Percentiles rank a stretch among this genome's conserved stretches.
Conservation (phyloP, 805 yeast species). For the Ogataea saltuana region DNA sequence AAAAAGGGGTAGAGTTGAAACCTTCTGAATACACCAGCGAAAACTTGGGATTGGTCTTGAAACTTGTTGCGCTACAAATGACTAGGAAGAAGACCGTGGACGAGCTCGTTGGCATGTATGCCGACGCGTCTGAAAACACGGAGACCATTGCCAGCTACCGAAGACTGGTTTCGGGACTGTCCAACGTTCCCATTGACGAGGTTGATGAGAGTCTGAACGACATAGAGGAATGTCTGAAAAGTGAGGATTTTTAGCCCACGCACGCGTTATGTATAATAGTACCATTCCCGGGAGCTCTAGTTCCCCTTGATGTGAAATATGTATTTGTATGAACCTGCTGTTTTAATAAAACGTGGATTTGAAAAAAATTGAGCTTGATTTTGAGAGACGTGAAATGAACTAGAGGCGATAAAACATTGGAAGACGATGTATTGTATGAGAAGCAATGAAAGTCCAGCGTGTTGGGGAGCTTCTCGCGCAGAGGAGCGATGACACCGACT, state of each 20-base stretch:
- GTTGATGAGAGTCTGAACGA: constrained; percentile 69
- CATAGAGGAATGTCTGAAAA: constrained; percentile 40
- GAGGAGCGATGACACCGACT: too few relatives aligned
- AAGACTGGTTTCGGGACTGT: constrained; percentile 64
- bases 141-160: constrained; percentile 66
- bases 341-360: too few relatives aligned
- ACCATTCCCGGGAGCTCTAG: too few relatives aligned
- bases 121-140: constrained; percentile 46
- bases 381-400: too few relatives aligned
- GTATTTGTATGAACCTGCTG: too few relatives aligned
- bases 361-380: too few relatives aligned
- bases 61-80: constrained; percentile 54
- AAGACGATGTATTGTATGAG: too few relatives aligned
- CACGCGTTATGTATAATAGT: constrained; percentile 3
- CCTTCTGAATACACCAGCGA: constrained; percentile 28
- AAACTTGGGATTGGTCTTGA: constrained; percentile 35
- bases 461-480: too few relatives aligned
- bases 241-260: constrained; percentile 20
- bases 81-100: constrained; percentile 55
- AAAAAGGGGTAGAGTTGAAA: constrained; percentile 20
- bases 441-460: too few relatives aligned
- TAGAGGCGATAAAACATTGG: too few relatives aligned
- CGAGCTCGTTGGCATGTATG: constrained; percentile 38
- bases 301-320: too few relatives aligned
- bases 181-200: constrained; percentile 65